phyloP scores from a whole-genome alignment of 192 early-diverging fungal genomes.

The Umbelopsis isabellina region DNA sequence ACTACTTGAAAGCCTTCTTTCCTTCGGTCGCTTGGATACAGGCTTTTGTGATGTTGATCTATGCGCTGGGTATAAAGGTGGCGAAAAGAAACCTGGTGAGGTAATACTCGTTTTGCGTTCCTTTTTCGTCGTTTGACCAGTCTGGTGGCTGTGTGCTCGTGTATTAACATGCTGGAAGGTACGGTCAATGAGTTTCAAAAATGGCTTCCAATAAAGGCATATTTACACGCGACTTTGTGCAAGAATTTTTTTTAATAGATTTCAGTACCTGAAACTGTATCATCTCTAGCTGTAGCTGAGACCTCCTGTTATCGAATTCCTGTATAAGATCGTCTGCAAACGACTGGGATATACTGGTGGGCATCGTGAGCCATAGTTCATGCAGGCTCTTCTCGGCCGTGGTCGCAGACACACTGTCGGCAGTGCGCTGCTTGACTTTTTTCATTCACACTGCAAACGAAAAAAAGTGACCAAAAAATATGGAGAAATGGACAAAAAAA shows the following conservation, averaged over 20 bases:
- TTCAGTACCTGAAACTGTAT: conserved; percentile 3
- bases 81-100: conserved; percentile 9
- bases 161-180: neutral
- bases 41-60: neutral
- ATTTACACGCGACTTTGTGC: conserved; percentile 10
- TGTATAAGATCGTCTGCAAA: conserved; percentile 33
- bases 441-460: conserved; percentile 17
- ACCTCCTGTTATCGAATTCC: conserved; percentile 30
- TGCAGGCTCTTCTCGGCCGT: neutral
- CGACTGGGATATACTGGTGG: conserved; percentile 19
- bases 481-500: neutral
- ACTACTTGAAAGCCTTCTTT: conserved; percentile 11
- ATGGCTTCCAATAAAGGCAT: conserved; percentile 13
- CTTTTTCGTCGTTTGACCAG: neutral
- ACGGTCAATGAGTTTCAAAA: conserved; percentile 11
- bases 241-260: neutral
- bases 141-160: neutral
- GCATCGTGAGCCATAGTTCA: conserved; percentile 11
- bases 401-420: conserved; percentile 14
- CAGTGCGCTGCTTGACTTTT: conserved; percentile 16
- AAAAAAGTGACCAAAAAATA: neutral
- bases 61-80: conserved; percentile 2
- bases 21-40: neutral
- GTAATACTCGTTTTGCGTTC: neutral
- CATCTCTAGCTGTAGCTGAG: conserved; percentile 22